These are phyloP conservation scores for Russula virescens DNA, from an alignment of 768 basidiomycete species.

Conservation along the genomic window DNA sequence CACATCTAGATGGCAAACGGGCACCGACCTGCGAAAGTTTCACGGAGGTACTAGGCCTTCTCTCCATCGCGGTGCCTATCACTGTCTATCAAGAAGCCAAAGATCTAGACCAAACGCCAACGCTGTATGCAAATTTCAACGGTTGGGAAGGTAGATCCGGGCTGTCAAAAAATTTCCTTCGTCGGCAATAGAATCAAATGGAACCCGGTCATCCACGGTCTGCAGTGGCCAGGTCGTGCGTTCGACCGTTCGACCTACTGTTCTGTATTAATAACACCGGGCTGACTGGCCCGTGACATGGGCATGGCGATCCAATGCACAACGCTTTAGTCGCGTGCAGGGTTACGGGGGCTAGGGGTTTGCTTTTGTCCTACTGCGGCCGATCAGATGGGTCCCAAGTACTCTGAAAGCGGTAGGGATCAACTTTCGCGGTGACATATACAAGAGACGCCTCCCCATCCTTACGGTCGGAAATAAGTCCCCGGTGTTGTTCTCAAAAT, in stretches of 20 bases:
- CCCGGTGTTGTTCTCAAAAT: neutral
- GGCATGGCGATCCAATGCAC: neutral
- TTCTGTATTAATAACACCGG: neutral
- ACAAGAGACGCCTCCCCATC: no score
- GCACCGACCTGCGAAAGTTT: neutral
- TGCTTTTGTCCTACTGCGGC: neutral
- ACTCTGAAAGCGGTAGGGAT: no score
- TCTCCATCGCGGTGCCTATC: no score
- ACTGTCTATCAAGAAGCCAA: slow-evolving; percentile 15
- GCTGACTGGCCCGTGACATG: neutral
- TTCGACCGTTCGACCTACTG: no score
- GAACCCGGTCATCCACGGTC: neutral
- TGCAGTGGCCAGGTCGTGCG: neutral
- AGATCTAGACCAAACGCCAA: neutral
- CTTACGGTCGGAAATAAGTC: no score
- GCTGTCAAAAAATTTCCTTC: neutral
- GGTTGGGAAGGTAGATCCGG: no score
- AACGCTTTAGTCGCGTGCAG: no score
- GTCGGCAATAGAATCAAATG: neutral
- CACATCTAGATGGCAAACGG: no score
- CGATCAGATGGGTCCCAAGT: neutral
- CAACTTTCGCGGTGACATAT: no score
- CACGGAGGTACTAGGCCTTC: neutral
- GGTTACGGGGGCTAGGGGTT: neutral
- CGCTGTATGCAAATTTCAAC: neutral